These are phyloP conservation scores for Eucalyptus regnans DNA, from an alignment of 345 rosid genomes.

Conservation along the genomic window DNA sequence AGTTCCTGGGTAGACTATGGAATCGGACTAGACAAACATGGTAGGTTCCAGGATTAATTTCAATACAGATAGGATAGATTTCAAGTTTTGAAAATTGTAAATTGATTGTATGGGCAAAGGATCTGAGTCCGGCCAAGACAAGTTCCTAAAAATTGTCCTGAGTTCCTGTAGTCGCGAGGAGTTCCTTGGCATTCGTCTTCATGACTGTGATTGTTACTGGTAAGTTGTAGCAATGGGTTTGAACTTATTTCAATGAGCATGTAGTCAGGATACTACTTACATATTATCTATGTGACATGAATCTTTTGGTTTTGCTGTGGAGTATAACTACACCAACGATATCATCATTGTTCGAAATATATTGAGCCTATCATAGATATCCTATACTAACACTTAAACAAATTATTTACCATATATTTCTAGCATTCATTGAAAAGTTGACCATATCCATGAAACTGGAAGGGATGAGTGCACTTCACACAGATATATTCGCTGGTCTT, in stretches of 20 bases:
- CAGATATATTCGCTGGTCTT: neutral
- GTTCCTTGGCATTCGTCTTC: neutral
- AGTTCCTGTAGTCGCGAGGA: neutral
- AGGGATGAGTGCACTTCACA: neutral
- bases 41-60: too few relatives aligned
- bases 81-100: too few relatives aligned
- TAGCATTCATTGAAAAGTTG: neutral
- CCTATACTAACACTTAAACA: neutral
- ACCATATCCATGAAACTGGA: neutral
- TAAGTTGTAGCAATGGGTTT: neutral
- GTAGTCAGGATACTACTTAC: fast-evolving
- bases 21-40: too few relatives aligned
- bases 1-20: too few relatives aligned
- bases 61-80: too few relatives aligned
- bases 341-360: neutral
- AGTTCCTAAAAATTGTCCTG: neutral
- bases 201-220: neutral
- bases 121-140: neutral
- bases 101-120: neutral
- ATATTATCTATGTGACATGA: neutral
- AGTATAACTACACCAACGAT: neutral
- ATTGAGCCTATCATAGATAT: neutral
- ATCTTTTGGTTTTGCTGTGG: neutral
- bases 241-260: neutral
- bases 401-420: too few relatives aligned